A percentile compares a stretch with the other conserved stretches of the same genome.
These are phyloP conservation scores for Claviceps cyperi DNA, from an alignment of 2,329 filamentous ascomycete genomes.

Conservation along the genomic window DNA sequence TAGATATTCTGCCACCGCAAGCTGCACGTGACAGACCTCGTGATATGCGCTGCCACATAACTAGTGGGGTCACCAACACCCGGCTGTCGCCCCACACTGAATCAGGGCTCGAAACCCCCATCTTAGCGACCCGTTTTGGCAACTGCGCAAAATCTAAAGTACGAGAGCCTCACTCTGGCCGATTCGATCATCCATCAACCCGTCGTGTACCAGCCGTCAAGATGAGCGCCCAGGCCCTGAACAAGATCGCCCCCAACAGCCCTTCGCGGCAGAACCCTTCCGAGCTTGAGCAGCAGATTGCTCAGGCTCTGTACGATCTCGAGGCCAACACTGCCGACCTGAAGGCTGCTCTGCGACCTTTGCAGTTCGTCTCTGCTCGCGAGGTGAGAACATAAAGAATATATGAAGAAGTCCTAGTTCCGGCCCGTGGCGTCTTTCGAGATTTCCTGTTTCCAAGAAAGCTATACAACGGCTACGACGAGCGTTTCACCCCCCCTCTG, in stretches of 20 bases:
- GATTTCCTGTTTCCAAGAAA: constrained; percentile 29
- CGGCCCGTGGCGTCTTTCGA: constrained; percentile 12
- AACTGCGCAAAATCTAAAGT: constrained; percentile 18
- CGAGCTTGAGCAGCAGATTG: constrained; percentile 95
- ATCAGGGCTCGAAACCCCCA: constrained; percentile 27
- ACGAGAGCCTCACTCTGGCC: constrained; percentile 8
- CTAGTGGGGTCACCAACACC: background rate
- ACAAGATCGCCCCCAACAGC: constrained; percentile 98
- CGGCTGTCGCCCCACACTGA: background rate
- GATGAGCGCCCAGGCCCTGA: constrained; percentile 59
- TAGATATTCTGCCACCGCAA: too few relatives aligned
- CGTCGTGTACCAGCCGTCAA: constrained; percentile 31
- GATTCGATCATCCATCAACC: constrained; percentile 15
- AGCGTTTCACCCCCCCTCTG: constrained; percentile 7
- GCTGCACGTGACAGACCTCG: background rate
- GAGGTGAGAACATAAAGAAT: constrained; percentile 66
- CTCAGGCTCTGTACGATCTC: constrained; percentile 94
- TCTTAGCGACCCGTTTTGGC: constrained; percentile 20
- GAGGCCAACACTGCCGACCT: constrained; percentile 99
- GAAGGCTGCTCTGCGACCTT: constrained; percentile 86
- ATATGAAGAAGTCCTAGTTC: constrained; percentile 5
- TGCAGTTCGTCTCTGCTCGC: constrained; percentile 97
- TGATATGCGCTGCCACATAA: background rate
- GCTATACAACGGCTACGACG: constrained; percentile 20
- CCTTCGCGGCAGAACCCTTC: constrained; percentile 90